Base-by-base conservation (phyloP, 2,329 filamentous ascomycete genomes). In the Teratosphaeria viscida region DNA sequence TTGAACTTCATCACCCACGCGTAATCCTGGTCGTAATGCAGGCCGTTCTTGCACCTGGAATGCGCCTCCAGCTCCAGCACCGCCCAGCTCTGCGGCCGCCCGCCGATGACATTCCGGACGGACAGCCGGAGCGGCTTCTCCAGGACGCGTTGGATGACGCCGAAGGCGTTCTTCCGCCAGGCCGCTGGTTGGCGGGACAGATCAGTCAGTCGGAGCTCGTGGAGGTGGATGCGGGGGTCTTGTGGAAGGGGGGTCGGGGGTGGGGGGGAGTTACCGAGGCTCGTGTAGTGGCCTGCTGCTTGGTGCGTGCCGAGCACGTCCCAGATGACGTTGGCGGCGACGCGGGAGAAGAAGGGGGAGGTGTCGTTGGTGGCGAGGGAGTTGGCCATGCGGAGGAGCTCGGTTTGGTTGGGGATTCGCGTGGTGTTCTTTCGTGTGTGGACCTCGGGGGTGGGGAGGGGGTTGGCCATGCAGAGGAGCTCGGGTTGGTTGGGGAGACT, bases 1-100 rank as follows among this genome's bases (percentile, higher is more conserved):
- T 70, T 64, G 54, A 69, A 70, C 1, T 64, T 59, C 57, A 69
- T 56, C 16, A 65, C 58, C 67, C 68, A 70, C 1, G 66, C 64
- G 60, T 71, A 71, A 6, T 65, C 60, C 57, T 69, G 66, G 14
- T 61, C 62, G 59, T 69, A 69, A 12, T 57, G 54, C 66, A 11
- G 49, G 65, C 68, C 68, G 57, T 69, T 69, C 65, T 66, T 66
- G 62, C 67, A 69, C 3, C 63, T 60, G 23, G 61, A 61, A 57
- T 68, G 61, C 14, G 68, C 67, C 37, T 65, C 64, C n/a, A 69
- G 59, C 59, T 70, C 68, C 4, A 68, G 57, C 0, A 63, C 59
- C 2, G 68, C 67, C 68, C 68, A 70, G 43, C 63, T 64, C 55
- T 68, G 62, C n/a, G 64, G 60, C 16, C 65, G 65, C 14, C 66